Percentiles rank a stretch among this genome's conserved stretches.
Evolutionary conservation across 257 asterid species (phyloP).

Genomic region (Solanum peruvianum): DNA sequence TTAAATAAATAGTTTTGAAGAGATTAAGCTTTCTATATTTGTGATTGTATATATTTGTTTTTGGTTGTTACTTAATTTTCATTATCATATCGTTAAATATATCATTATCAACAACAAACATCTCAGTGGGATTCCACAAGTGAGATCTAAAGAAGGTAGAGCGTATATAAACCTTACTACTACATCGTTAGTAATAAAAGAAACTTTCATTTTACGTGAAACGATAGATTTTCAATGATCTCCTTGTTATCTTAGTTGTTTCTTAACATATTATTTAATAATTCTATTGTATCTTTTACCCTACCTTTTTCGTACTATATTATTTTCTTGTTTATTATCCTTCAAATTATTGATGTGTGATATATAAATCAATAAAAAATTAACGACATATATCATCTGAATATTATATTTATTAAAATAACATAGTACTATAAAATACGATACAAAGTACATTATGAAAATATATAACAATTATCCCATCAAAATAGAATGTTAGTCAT

Average conservation of each 20-base stretch:
- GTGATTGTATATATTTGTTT: too few relatives aligned
- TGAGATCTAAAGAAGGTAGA: neutral
- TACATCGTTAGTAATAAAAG: too few relatives aligned
- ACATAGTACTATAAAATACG: neutral
- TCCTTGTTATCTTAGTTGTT: neutral
- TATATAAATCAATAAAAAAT: accelerated
- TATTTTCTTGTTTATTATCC: neutral
- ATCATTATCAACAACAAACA: neutral
- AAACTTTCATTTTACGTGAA: neutral
- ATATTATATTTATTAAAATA: too few relatives aligned
- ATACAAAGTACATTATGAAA: neutral
- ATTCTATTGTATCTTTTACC: too few relatives aligned
- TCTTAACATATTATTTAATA: neutral
- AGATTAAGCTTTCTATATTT: too few relatives aligned
- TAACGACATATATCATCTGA: neutral
- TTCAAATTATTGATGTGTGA: too few relatives aligned
- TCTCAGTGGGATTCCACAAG: too few relatives aligned
- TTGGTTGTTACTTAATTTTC: too few relatives aligned
- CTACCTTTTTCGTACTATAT: too few relatives aligned
- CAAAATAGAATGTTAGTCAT: neutral
- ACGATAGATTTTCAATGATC: neutral
- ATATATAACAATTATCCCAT: neutral
- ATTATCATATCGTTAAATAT: too few relatives aligned
- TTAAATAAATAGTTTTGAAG: neutral
- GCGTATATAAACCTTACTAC: neutral